These are phyloP conservation scores for Solanum clarkiae DNA, from an alignment of 257 asterid genomes.

Conservation along the genomic window DNA sequence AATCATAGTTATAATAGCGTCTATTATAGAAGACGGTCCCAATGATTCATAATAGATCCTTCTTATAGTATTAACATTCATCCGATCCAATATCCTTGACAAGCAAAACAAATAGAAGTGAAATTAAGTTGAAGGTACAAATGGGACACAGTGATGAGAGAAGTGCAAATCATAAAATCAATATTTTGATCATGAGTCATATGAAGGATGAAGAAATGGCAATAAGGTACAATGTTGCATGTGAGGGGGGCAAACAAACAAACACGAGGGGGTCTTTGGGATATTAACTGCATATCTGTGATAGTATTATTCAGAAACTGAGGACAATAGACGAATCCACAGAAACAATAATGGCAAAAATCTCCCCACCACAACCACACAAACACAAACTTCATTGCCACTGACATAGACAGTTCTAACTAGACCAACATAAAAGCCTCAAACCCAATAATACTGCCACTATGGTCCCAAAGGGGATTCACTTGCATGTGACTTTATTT, in stretches of 20 bases:
- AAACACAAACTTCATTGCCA: constrained; percentile 2
- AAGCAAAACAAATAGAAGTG: neutral
- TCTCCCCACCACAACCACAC: neutral
- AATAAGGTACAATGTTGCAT: constrained; percentile 14
- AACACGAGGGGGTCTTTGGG: neutral
- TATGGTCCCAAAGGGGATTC: neutral
- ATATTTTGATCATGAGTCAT: neutral
- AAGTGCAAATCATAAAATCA: constrained; percentile 10
- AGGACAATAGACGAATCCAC: neutral
- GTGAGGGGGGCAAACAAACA: constrained; percentile 10
- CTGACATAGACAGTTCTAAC: constrained; percentile 16
- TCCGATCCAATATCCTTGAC: neutral
- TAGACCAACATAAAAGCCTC: neutral
- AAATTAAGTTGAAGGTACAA: neutral
- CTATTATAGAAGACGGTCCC: neutral
- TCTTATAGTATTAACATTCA: no score
- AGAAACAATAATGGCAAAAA: neutral
- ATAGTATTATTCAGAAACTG: neutral
- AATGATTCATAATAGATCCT: neutral
- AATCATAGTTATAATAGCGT: neutral
- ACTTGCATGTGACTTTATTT: neutral
- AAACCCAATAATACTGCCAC: neutral
- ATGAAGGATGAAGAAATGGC: neutral
- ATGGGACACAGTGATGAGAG: neutral
- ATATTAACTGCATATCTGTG: neutral